A percentile compares a stretch with the other conserved stretches of the same genome.
Evolutionary conservation across 2,329 filamentous ascomycete species (phyloP).

Genomic region (Coniochaeta sp.): DNA sequence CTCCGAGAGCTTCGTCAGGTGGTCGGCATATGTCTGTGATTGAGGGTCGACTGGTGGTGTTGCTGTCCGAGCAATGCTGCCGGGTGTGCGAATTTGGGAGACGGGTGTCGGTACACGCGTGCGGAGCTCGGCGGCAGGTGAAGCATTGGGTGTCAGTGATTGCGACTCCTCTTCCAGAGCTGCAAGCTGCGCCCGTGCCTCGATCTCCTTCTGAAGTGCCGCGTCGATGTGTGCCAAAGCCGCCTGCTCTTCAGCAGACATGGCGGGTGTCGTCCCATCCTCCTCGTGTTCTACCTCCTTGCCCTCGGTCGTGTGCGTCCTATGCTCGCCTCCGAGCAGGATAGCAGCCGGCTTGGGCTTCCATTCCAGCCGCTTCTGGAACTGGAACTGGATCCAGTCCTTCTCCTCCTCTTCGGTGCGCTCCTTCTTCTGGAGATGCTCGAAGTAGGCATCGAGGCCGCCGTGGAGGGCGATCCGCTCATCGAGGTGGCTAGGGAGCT

Average conservation of each 20-base stretch:
- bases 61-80: constrained; percentile 45
- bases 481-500: constrained; percentile 37
- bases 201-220: constrained; percentile 72
- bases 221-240: constrained; percentile 74
- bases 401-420: constrained; percentile 60
- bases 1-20: constrained; percentile 67
- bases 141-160: constrained; percentile 28
- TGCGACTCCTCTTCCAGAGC: constrained; percentile 36
- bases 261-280: constrained; percentile 12
- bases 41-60: constrained; percentile 58
- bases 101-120: constrained; percentile 35
- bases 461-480: constrained; percentile 38
- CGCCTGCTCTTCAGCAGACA: constrained; percentile 21
- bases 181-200: constrained; percentile 40
- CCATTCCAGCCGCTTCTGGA: constrained; percentile 84
- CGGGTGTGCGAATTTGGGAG: constrained; percentile 34
- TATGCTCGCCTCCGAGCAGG: constrained; percentile 36
- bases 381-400: constrained; percentile 90
- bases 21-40: constrained; percentile 66
- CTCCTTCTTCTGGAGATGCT: constrained; percentile 78
- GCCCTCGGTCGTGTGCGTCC: constrained; percentile 26
- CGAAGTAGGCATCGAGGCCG: constrained; percentile 83
- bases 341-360: constrained; percentile 55
- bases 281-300: constrained; percentile 18
- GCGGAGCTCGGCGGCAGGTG: constrained; percentile 29